Conservation (phyloP, 225 moss, liverwort and hornwort species). For the Physcomitrium patens region DNA sequence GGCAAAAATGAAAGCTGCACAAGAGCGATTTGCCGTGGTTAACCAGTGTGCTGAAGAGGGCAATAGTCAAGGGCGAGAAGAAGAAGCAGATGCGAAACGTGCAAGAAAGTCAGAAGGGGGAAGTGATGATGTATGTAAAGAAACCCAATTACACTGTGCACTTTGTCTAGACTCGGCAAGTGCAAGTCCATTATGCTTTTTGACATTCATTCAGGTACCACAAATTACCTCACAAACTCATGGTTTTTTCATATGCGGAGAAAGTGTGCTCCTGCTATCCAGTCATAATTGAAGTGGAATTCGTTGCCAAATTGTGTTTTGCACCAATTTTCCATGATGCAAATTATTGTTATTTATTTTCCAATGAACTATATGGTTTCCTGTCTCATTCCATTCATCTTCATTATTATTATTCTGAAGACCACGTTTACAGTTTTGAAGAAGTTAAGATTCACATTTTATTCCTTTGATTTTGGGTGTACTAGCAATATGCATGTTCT, state of each 20-base stretch:
- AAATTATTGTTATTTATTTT: conserved; percentile 4
- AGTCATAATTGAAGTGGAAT: neutral
- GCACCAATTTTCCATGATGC: conserved; percentile 11
- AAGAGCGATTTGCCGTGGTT: conserved; percentile 81
- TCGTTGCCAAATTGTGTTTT: conserved; percentile 16
- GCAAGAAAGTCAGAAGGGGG: conserved; percentile 57
- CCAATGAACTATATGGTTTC: conserved; percentile 13
- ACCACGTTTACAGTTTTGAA: conserved; percentile 14
- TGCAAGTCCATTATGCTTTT: conserved; percentile 88
- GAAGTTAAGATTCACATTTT: neutral
- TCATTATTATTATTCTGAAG: neutral
- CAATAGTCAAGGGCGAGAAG: no score
- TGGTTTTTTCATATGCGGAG: conserved; percentile 23
- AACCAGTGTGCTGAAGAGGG: conserved; percentile 40
- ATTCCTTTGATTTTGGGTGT: conserved; percentile 2
- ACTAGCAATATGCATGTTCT: conserved; percentile 10
- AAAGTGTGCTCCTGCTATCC: neutral
- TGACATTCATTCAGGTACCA: conserved; percentile 86
- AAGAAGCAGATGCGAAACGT: conserved; percentile 56
- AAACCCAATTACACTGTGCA: conserved; percentile 68
- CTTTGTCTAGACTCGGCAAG: conserved; percentile 89
- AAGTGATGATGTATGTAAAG: conserved; percentile 54
- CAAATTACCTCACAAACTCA: conserved; percentile 18
- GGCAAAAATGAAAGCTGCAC: conserved; percentile 97
- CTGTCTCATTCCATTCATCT: neutral